These are phyloP conservation scores for Xylogone sp. DNA, from an alignment of 2,329 filamentous ascomycete species.

Conservation along the genomic window DNA sequence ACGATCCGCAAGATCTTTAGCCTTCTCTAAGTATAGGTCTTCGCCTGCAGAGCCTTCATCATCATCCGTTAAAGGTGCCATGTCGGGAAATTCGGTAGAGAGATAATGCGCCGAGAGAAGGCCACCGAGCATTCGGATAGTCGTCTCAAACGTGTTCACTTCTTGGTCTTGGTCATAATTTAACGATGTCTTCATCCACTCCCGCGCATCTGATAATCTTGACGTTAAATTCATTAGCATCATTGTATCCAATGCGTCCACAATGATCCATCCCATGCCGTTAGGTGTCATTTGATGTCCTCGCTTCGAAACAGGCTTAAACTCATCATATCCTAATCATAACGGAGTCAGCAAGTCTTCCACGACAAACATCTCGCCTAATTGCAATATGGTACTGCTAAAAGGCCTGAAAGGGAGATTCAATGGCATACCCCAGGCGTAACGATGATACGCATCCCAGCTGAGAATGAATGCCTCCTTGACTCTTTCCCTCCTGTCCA, in stretches of 20 bases:
- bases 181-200: constrained; percentile 81
- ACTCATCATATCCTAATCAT: constrained; percentile 72
- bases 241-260: constrained; percentile 92
- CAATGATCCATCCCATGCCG: constrained; percentile 96
- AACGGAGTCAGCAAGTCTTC: constrained; percentile 23
- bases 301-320: constrained; percentile 74
- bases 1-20: constrained; percentile 85
- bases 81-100: constrained; percentile 75
- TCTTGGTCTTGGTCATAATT: constrained; percentile 91
- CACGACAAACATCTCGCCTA: neutral
- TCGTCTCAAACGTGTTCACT: constrained; percentile 97
- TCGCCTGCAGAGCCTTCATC: constrained; percentile 72
- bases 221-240: constrained; percentile 97
- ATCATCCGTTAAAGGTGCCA: constrained; percentile 71
- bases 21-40: constrained; percentile 94
- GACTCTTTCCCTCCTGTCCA: constrained; percentile 71
- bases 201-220: constrained; percentile 75
- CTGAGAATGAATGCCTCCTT: constrained; percentile 87
- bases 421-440: constrained; percentile 77
- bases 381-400: neutral
- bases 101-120: constrained; percentile 91
- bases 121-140: constrained; percentile 94
- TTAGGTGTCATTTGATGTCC: constrained; percentile 81
- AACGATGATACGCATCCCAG: constrained; percentile 87
- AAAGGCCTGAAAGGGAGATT: neutral